Percentiles rank a stretch among this genome's conserved stretches.
phyloP scores from a whole-genome alignment of 257 asterid genomes.

The Leonotis leonurus region DNA sequence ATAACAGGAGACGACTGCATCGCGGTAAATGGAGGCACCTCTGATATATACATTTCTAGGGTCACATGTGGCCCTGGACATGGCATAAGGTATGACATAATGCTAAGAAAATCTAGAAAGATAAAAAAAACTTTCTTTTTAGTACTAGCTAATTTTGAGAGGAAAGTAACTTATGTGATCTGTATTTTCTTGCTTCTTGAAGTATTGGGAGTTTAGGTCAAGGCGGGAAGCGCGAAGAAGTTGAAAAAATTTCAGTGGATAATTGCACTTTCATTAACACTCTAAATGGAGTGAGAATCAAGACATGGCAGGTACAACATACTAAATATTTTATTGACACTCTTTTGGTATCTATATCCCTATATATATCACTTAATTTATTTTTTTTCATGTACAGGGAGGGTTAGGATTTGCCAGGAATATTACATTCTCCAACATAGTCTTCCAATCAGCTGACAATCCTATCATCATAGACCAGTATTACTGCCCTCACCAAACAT shows the following conservation, averaged over 20 bases:
- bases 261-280: conserved; percentile 4
- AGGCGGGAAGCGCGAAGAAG: background rate
- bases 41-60: background rate
- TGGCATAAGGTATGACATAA: background rate
- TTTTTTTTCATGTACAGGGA: conserved; percentile 6
- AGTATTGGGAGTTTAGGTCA: conserved; percentile 11
- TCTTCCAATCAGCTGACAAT: conserved; percentile 10
- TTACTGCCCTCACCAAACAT: conserved; percentile 26
- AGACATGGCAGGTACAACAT: conserved; percentile 18
- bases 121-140: too few relatives aligned
- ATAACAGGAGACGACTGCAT: background rate
- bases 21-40: conserved; percentile 1
- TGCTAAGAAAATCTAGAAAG: too few relatives aligned
- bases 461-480: conserved; percentile 32
- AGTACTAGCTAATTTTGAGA: too few relatives aligned
- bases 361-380: too few relatives aligned
- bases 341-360: too few relatives aligned
- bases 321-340: too few relatives aligned
- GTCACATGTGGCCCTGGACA: conserved; percentile 10
- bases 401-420: conserved; percentile 31
- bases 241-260: background rate
- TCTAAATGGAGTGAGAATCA: conserved; percentile 10
- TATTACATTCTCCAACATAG: conserved; percentile 23
- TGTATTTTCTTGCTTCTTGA: background rate
- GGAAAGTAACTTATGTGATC: background rate